These are phyloP conservation scores for Setomelanomma holmii DNA, from an alignment of 2,329 filamentous ascomycete genomes.

Conservation along the genomic window DNA sequence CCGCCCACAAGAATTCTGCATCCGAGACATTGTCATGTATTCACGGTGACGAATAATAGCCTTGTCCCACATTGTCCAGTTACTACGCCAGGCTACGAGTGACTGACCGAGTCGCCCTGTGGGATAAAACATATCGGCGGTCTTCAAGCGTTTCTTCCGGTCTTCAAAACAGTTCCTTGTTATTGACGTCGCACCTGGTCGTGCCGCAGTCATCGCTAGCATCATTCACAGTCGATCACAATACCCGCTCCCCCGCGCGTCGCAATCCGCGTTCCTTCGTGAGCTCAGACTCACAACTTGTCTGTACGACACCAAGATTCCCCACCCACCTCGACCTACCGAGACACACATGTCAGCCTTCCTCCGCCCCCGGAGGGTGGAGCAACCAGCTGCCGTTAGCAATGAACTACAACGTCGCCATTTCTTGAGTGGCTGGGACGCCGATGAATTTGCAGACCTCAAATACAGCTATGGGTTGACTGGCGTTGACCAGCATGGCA, in stretches of 20 bases:
- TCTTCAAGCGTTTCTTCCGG: slow-evolving; percentile 12
- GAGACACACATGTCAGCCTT: slow-evolving; percentile 34
- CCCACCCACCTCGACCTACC: slow-evolving; percentile 7
- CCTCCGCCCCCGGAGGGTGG: slow-evolving; percentile 32
- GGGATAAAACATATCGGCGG: slow-evolving; percentile 23
- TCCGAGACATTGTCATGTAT: slow-evolving; percentile 37
- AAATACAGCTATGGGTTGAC: slow-evolving; percentile 53
- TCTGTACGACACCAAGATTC: slow-evolving; percentile 11
- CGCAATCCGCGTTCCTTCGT: slow-evolving; percentile 4
- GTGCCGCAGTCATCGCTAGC: slow-evolving; percentile 15
- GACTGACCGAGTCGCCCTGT: slow-evolving; percentile 16
- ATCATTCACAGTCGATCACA: slow-evolving; percentile 11
- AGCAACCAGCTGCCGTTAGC: slow-evolving; percentile 14
- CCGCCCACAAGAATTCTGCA: slow-evolving; percentile 9
- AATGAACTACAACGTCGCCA: slow-evolving; percentile 25
- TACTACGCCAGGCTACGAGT: slow-evolving; percentile 14
- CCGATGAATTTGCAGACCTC: slow-evolving; percentile 37
- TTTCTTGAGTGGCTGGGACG: slow-evolving; percentile 41
- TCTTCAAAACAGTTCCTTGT: slow-evolving; percentile 12
- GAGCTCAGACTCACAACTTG: slow-evolving; percentile 8
- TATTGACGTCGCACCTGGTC: slow-evolving; percentile 20
- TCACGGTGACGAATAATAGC: slow-evolving; percentile 28
- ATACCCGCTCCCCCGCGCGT: not conserved
- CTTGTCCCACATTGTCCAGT: slow-evolving; percentile 32
- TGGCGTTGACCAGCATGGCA: slow-evolving; percentile 57